Conservation (phyloP, 2,329 filamentous ascomycete species). For the Rhynchosporium graminicola region DNA sequence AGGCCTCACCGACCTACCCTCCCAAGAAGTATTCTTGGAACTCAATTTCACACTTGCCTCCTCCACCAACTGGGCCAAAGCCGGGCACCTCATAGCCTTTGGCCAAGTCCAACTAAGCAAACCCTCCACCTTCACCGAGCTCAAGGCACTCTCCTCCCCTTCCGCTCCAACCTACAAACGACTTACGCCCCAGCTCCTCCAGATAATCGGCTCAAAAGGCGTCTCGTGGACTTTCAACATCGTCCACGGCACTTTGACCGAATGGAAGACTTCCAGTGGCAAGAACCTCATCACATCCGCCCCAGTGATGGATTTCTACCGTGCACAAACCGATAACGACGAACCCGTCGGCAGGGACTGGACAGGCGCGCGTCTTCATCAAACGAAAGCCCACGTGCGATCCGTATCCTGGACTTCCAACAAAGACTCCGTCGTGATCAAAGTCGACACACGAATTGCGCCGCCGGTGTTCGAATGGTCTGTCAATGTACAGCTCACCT, state of each 20-base stretch:
- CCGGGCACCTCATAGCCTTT: slow-evolving; percentile 54
- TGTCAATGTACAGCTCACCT: slow-evolving; percentile 52
- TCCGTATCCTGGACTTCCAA: slow-evolving; percentile 35
- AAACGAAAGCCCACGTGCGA: slow-evolving; percentile 48
- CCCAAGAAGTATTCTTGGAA: slow-evolving; percentile 49
- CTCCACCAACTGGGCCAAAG: slow-evolving; percentile 52
- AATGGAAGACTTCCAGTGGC: slow-evolving; percentile 42
- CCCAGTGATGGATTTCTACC: slow-evolving; percentile 58
- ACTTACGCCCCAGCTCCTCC: slow-evolving; percentile 33
- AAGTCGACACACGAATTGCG: slow-evolving; percentile 55
- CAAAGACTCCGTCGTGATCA: slow-evolving; percentile 42
- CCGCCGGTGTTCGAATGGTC: slow-evolving; percentile 66
- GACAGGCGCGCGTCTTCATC: slow-evolving; percentile 50
- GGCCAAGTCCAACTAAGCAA: slow-evolving; percentile 47
- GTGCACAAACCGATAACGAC: slow-evolving; percentile 68
- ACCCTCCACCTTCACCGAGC: slow-evolving; percentile 27
- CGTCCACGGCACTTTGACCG: slow-evolving; percentile 45
- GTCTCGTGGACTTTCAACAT: slow-evolving; percentile 50
- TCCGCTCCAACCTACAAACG: slow-evolving; percentile 33
- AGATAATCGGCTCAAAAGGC: slow-evolving; percentile 21
- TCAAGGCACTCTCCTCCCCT: slow-evolving; percentile 30
- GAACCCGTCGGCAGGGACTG: slow-evolving; percentile 60
- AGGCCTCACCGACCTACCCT: slow-evolving; percentile 21
- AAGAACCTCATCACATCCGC: slow-evolving; percentile 49
- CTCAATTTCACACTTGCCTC: slow-evolving; percentile 49